These are phyloP conservation scores for Scheffersomyces parashehatae DNA, from an alignment of 1,139 yeast genomes.

Conservation along the genomic window DNA sequence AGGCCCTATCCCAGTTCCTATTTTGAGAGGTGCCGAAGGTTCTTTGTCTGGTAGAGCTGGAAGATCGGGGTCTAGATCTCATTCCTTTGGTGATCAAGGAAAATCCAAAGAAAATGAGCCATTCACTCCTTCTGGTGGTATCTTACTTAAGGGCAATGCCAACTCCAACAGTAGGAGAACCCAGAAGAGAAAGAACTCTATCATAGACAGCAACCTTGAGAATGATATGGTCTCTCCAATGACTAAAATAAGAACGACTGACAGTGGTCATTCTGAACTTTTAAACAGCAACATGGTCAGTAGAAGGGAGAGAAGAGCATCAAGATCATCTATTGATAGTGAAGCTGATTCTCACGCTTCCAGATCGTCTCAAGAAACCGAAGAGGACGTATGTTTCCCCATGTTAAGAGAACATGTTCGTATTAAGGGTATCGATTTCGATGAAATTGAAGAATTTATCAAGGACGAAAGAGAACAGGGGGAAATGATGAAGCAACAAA, in stretches of 20 bases:
- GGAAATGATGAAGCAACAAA: slow-evolving; percentile 28
- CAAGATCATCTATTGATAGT: slow-evolving; percentile 49
- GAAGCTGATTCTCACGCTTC: slow-evolving; percentile 74
- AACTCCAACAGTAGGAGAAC: slow-evolving; percentile 5
- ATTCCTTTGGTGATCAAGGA: slow-evolving; percentile 27
- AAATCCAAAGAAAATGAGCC: slow-evolving; percentile 9
- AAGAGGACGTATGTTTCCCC: slow-evolving; percentile 97
- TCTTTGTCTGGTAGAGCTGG: slow-evolving; percentile 17
- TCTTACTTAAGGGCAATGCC: slow-evolving; percentile 9
- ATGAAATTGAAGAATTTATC: slow-evolving; percentile 75
- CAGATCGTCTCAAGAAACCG: slow-evolving; percentile 79
- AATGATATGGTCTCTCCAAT: slow-evolving; percentile 34
- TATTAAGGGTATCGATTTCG: slow-evolving; percentile 75
- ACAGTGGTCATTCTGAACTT: slow-evolving; percentile 22
- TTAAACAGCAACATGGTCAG: slow-evolving; percentile 2
- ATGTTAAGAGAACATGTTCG: slow-evolving; percentile 74
- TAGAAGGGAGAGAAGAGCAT: slow-evolving; percentile 30
- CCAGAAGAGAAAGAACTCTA: slow-evolving; percentile 16
- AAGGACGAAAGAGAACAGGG: slow-evolving; percentile 47
- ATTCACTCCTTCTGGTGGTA: slow-evolving; percentile 8
- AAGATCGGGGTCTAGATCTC: slow-evolving; percentile 29
- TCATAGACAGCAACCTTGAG: slow-evolving; percentile 17
- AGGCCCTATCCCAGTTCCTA: slow-evolving; percentile 15
- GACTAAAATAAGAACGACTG: slow-evolving; percentile 35
- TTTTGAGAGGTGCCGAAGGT: slow-evolving; percentile 14